Conservation (phyloP, 1,284 basidiomycete genomes). For the Fomitopsis palustris region DNA sequence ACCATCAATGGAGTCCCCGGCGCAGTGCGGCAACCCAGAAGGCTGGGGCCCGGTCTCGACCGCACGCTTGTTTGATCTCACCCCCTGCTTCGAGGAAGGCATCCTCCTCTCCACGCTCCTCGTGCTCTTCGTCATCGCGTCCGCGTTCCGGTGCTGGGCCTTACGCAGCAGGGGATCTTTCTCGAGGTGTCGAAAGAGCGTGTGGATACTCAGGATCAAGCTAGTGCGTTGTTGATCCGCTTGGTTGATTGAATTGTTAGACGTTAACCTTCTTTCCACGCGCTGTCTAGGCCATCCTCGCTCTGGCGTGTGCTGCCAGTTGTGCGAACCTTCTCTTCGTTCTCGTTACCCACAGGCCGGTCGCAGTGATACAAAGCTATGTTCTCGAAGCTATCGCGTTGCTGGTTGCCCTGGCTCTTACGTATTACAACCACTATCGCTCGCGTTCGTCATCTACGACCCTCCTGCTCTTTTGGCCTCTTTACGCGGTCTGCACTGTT, state of each 20-base stretch:
- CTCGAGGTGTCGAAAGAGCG: slow-evolving; percentile 34
- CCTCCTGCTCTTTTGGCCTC: slow-evolving; percentile 83
- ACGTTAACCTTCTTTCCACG: background rate
- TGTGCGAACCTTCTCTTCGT: slow-evolving; percentile 35
- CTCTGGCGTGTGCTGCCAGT: slow-evolving; percentile 39
- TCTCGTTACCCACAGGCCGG: slow-evolving; percentile 33
- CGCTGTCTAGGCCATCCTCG: slow-evolving; percentile 39
- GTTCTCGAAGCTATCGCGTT: slow-evolving; percentile 57
- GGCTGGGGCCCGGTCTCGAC: slow-evolving; percentile 66
- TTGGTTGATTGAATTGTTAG: background rate
- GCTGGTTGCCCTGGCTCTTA: slow-evolving; percentile 42
- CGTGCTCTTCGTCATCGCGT: slow-evolving; percentile 43
- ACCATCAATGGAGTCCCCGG: slow-evolving; percentile 15
- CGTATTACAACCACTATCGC: slow-evolving; percentile 74
- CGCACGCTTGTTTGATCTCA: slow-evolving; percentile 71
- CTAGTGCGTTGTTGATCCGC: slow-evolving; percentile 44
- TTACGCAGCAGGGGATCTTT: slow-evolving; percentile 26
- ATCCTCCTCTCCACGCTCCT: slow-evolving; percentile 56
- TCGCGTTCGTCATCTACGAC: slow-evolving; percentile 73
- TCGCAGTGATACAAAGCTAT: slow-evolving; percentile 53
- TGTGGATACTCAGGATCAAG: slow-evolving; percentile 54
- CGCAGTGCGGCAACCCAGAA: slow-evolving; percentile 46
- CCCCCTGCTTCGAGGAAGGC: slow-evolving; percentile 82
- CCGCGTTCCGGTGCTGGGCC: slow-evolving; percentile 34
- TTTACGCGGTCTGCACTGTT: slow-evolving; percentile 51